A percentile compares a stretch with the other conserved stretches of the same genome.
These are phyloP conservation scores for Exidia glandulosa DNA, from an alignment of 768 basidiomycete genomes.

Conservation along the genomic window DNA sequence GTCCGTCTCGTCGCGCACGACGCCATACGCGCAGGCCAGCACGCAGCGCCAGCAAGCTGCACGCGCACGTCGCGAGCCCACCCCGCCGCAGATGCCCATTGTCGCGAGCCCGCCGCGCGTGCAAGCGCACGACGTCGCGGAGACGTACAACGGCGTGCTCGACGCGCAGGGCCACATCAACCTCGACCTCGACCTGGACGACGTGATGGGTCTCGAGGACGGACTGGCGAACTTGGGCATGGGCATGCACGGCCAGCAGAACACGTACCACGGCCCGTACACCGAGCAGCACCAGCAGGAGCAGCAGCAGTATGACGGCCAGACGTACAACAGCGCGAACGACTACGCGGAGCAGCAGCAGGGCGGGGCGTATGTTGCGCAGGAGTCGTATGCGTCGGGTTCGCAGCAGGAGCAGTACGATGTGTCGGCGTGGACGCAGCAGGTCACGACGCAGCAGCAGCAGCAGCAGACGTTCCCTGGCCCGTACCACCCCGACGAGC, in stretches of 20 bases:
- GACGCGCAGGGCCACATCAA: background rate
- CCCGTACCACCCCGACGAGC: background rate
- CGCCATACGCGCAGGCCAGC: background rate
- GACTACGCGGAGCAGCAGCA: background rate
- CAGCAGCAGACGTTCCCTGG: background rate
- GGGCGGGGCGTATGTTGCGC: background rate
- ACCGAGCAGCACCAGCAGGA: background rate
- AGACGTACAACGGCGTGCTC: background rate
- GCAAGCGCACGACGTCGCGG: background rate
- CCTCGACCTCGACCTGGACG: background rate
- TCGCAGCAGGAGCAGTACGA: background rate
- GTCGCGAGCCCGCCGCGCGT: background rate
- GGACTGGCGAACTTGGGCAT: background rate
- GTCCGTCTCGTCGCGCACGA: background rate
- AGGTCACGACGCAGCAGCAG: background rate
- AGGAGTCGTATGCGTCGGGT: background rate
- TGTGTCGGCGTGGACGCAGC: background rate
- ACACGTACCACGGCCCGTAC: background rate
- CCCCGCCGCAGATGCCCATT: background rate
- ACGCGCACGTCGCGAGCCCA: background rate
- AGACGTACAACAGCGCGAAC: too few relatives aligned
- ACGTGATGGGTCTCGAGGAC: background rate
- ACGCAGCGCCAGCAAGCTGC: background rate
- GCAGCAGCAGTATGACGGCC: background rate
- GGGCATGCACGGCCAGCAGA: background rate